Base-by-base conservation (phyloP, 495 filamentous ascomycete genomes). In the Pyronema domesticum region DNA sequence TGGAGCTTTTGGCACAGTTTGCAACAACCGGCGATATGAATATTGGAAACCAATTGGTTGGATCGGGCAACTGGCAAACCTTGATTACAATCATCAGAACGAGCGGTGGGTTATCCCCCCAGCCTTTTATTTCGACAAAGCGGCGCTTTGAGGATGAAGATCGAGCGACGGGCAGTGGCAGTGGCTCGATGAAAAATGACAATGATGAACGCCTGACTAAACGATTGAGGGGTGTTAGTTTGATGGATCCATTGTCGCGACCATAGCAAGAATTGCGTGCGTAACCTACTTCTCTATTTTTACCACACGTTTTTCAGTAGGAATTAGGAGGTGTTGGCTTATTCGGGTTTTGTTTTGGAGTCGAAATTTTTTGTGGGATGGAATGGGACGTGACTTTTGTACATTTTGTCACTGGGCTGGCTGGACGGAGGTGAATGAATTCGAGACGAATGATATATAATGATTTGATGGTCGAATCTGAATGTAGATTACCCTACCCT, bases 221-320 rank as follows among this genome's bases (percentile, higher is more conserved):
- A 81, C 82, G 86, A 76, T 83, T 95, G 75, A 88, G 89, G 82
- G 84, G 85, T 78, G 80, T 94, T 87, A 95, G 86, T 79, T 75
- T 95, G 79, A 88, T 73, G 65, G 80, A 70, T 19, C 18, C 45
- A 42, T 54, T 46, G 42, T 34, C 2, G 23, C 23, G 5, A 30
- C 23, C 23, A 30, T 30, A 30, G 23, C 23, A 30, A 30, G 1
- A 30, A 30, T 30, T 30, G 23, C 23, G 5, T 30, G 23, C 23
- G 23, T 30, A 30, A 30, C 23, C 23, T 30, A 1, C 23, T 30
- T 30, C 23, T 30, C 23, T 30, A 30, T 30, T 30, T 30, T 30
- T 30, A 30, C 23, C 23, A 30, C 23, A 5, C 23, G 2, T 1
- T 30, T 30, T 30, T 30, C 23, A 30, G 23, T 30, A 30, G 23